A percentile compares a stretch with the other conserved stretches of the same genome.
Evolutionary conservation across 164 flowering plant genomes (phyloP).

Genomic region (Cinnamomum micranthum): DNA sequence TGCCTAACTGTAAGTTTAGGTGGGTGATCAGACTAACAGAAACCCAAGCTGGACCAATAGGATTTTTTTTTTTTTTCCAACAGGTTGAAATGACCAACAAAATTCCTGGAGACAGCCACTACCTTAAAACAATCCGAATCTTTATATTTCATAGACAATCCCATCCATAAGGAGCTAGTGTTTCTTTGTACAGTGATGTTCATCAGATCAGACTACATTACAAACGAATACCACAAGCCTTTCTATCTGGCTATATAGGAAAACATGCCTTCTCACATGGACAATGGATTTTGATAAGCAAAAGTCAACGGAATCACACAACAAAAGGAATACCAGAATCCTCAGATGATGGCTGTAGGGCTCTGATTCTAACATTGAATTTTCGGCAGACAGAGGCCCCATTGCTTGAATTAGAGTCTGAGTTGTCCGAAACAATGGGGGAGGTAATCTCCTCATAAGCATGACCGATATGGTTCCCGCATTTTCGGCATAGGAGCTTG

Average conservation of each 20-base stretch:
- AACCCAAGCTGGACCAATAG: too few species aligned
- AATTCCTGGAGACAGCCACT: too few species aligned
- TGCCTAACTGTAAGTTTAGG: too few species aligned
- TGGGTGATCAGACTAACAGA: too few species aligned
- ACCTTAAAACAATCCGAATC: too few species aligned
- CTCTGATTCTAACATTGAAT: slow-evolving; percentile 58
- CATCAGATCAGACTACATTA: not conserved
- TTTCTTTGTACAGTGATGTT: slow-evolving; percentile 4
- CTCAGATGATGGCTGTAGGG: slow-evolving; percentile 65
- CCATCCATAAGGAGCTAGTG: not conserved
- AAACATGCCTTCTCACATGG: not conserved
- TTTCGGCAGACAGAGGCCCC: slow-evolving; percentile 31
- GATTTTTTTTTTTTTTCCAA: too few species aligned
- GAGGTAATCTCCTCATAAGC: slow-evolving; percentile 44
- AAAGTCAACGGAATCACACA: slow-evolving; percentile 18
- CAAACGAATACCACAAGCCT: not conserved
- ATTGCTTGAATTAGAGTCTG: slow-evolving; percentile 34
- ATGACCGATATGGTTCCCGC: slow-evolving; percentile 70
- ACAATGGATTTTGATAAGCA: not conserved
- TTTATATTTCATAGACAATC: too few species aligned
- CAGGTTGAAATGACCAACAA: too few species aligned
- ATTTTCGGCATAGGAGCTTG: slow-evolving; percentile 82
- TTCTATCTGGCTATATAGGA: not conserved
- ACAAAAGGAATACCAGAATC: slow-evolving; percentile 39
- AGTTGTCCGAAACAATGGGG: slow-evolving; percentile 31